phyloP scores from a whole-genome alignment of 768 basidiomycete species.

The Amanita rubescens region DNA sequence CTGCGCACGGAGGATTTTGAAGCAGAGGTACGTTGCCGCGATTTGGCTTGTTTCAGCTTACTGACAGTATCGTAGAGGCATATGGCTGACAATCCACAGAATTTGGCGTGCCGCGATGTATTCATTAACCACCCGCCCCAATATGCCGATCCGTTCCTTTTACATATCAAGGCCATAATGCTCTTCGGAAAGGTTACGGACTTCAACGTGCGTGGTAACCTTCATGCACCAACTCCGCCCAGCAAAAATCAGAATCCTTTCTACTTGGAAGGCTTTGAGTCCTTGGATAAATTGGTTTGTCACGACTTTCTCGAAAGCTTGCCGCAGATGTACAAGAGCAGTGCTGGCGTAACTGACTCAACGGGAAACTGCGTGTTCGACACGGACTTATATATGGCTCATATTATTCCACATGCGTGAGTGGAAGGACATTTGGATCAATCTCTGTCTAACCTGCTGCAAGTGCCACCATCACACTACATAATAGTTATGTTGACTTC shows the following conservation, averaged over 20 bases:
- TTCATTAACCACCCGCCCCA: conserved; percentile 65
- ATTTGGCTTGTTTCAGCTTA: background rate
- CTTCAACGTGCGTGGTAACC: conserved; percentile 69
- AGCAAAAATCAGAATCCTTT: conserved; percentile 73
- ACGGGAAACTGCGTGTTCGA: conserved; percentile 57
- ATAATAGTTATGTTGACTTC: conserved; percentile 79
- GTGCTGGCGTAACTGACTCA: conserved; percentile 51
- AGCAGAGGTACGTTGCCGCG: conserved; percentile 45
- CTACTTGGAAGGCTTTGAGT: conserved; percentile 55
- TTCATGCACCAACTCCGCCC: conserved; percentile 58
- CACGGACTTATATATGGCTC: conserved; percentile 83
- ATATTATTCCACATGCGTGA: conserved; percentile 81
- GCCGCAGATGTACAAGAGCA: conserved; percentile 60
- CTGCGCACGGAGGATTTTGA: conserved; percentile 72
- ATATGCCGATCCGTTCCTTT: conserved; percentile 77
- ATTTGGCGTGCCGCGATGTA: conserved; percentile 52
- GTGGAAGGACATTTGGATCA: conserved; percentile 21
- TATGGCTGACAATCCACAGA: conserved; percentile 70
- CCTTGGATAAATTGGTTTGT: conserved; percentile 62
- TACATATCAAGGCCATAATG: conserved; percentile 80
- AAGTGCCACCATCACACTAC: conserved; percentile 83
- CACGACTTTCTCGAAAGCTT: conserved; percentile 63
- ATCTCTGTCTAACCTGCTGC: conserved; percentile 7
- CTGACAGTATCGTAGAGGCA: conserved; percentile 33
- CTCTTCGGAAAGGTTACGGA: conserved; percentile 81